Evolutionary conservation across 2,329 filamentous ascomycete species (phyloP), one percentile per base, ranked within the genome.

Genomic region (Ophiostoma perfectum): DNA sequence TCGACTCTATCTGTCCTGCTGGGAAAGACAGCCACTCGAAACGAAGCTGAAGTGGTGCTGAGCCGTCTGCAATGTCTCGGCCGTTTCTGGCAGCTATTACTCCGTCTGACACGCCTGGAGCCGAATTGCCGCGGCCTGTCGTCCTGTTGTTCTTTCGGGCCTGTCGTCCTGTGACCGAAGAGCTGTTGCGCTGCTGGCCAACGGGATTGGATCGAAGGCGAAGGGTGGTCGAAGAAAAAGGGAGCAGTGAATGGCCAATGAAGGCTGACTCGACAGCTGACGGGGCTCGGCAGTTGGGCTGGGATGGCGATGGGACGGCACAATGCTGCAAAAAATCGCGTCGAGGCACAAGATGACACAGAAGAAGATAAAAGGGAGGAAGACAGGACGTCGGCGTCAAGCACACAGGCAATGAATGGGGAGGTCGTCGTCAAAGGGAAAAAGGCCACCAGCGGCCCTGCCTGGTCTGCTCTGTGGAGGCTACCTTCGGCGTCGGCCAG

Each of bases 351-450:
- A n/a, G n/a, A 14, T 55, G 49, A 9, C 49, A 8, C n/a, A 49
- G 42, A 27, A 39, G 7, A 60, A 65, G 55, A 60, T 49, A 58
- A 16, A 58, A 65, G 42, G 38, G 27, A 67, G 11, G 42, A 18
- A 42, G 27, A 27, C 16, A 63, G 39, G 38, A 63, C 39, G 60
- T 36, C 49, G 49, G 9, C 49, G n/a, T 55, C 6, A 11, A 27
- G 49, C 27, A 27, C 27, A 27, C 27, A 27, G 27, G 5, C 12
- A 52, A 52, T 52, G 5, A 52, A 52, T 27, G 27, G 12, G 42
- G 44, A 67, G 58, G 66, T 62, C 66, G 55, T n/a, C 47, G 52
- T 27, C 52, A 63, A 62, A 63, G 49, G 49, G n/a, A 27, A n/a
- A n/a, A 49, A 49, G 47, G 18, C 7, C 47, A 42, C 39, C 27